Evolutionary conservation across 495 filamentous ascomycete genomes (phyloP).

Genomic region (Cetradonia linearis): DNA sequence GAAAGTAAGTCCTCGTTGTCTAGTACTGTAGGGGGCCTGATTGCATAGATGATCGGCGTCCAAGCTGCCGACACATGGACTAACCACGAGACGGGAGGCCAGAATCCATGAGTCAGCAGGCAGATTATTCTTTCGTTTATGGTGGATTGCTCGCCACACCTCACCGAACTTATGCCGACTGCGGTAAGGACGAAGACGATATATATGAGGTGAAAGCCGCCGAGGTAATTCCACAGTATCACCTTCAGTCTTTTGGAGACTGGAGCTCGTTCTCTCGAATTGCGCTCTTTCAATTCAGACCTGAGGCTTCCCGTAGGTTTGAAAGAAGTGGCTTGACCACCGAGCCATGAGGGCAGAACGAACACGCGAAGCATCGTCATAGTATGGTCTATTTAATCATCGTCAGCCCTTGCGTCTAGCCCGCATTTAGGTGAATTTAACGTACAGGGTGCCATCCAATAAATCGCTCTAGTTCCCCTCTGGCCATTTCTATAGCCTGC

Average conservation of each 20-base stretch:
- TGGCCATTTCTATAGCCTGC: conserved; percentile 9
- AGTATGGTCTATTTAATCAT: neutral
- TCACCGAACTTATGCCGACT: neutral
- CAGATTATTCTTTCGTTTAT: neutral
- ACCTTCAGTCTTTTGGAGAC: neutral
- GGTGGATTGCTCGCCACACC: neutral
- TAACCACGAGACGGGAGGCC: conserved; percentile 10
- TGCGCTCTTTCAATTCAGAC: conserved; percentile 12
- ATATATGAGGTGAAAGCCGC: conserved; percentile 7
- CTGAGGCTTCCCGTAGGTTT: conserved; percentile 9
- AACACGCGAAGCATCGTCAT: conserved; percentile 10
- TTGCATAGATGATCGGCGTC: conserved; percentile 10
- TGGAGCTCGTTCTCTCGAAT: neutral
- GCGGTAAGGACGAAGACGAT: neutral
- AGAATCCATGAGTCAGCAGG: conserved; percentile 10
- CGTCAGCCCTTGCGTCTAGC: neutral
- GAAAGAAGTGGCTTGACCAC: conserved; percentile 8
- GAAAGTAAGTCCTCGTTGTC: conserved; percentile 7
- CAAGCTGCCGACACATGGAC: conserved; percentile 3
- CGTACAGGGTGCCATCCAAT: conserved; percentile 15
- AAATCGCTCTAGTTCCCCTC: neutral
- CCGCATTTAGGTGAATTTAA: neutral
- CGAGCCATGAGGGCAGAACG: conserved; percentile 5
- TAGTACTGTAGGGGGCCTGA: conserved; percentile 1
- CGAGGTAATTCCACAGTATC: conserved; percentile 5